Conservation (phyloP, 306 rosid genomes). For the Begonia masoniana region DNA sequence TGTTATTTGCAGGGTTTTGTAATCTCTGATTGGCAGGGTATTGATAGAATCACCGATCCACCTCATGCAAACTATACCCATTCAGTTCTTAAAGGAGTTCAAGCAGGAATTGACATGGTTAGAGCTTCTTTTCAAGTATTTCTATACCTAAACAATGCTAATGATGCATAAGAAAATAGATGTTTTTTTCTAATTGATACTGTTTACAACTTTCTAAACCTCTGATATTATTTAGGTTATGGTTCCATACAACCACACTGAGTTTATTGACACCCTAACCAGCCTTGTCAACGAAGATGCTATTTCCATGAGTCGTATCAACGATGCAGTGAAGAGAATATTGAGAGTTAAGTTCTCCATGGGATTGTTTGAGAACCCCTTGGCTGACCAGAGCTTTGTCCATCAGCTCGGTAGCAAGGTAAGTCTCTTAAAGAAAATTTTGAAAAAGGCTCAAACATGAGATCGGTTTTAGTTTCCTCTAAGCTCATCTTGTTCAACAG, state of each 20-base stretch:
- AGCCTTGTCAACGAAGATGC: constrained; percentile 5
- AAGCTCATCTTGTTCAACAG: neutral
- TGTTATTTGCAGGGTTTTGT: constrained; percentile 11
- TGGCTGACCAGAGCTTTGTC: constrained; percentile 12
- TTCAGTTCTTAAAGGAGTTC: constrained; percentile 3
- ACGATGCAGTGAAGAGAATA: constrained; percentile 25
- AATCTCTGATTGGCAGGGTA: constrained; percentile 9
- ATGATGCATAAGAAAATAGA: neutral
- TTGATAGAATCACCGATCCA: constrained; percentile 7
- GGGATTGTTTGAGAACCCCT: constrained; percentile 24
- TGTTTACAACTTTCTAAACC: neutral
- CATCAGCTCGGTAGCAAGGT: constrained; percentile 20
- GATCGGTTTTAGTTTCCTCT: too few species aligned
- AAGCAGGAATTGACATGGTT: constrained; percentile 12
- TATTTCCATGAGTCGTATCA: constrained; percentile 19
- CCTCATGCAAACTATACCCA: constrained; percentile 8
- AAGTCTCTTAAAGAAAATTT: neutral
- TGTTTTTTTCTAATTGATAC: neutral
- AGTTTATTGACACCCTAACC: constrained; percentile 14
- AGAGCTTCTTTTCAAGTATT: neutral
- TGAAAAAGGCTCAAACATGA: too few species aligned
- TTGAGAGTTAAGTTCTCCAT: constrained; percentile 20
- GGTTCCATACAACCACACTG: constrained; percentile 17
- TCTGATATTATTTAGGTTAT: constrained; percentile 9
- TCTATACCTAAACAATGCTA: too few species aligned